These are phyloP conservation scores for Pichia pseudocactophila DNA, from an alignment of 805 yeast genomes.

Conservation along the genomic window DNA sequence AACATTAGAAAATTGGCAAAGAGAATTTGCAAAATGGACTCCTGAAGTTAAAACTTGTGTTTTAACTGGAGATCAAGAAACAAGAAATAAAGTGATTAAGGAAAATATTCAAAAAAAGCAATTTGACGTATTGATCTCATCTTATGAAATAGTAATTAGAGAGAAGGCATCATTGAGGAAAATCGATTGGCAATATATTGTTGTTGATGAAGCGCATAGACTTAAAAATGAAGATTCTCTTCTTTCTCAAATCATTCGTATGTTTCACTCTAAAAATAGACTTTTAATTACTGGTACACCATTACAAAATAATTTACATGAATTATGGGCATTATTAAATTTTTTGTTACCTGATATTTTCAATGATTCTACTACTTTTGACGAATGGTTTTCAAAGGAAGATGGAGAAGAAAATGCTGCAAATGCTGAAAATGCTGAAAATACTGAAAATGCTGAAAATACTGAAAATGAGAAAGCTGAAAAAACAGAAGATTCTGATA, in stretches of 20 bases:
- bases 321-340: slow-evolving; percentile 72
- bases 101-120: slow-evolving; percentile 45
- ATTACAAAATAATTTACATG: slow-evolving; percentile 69
- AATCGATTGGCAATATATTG: slow-evolving; percentile 66
- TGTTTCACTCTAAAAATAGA: slow-evolving; percentile 63
- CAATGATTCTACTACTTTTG: slow-evolving; percentile 64
- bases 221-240: slow-evolving; percentile 69
- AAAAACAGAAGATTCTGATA: slow-evolving; percentile 22
- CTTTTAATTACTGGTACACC: slow-evolving; percentile 78
- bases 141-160: slow-evolving; percentile 69
- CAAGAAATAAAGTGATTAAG: slow-evolving; percentile 46
- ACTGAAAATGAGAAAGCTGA: slow-evolving; percentile 18
- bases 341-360: slow-evolving; percentile 74
- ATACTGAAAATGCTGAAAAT: slow-evolving; percentile 27
- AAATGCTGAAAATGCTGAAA: slow-evolving; percentile 26
- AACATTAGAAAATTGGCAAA: slow-evolving; percentile 70
- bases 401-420: slow-evolving; percentile 29
- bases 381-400: slow-evolving; percentile 54
- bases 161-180: slow-evolving; percentile 62
- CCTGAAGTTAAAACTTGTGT: slow-evolving; percentile 68
- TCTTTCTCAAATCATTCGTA: slow-evolving; percentile 64
- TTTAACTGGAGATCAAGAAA: slow-evolving; percentile 66
- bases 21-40: slow-evolving; percentile 73
- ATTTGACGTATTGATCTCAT: slow-evolving; percentile 63
- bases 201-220: slow-evolving; percentile 79